Evolutionary conservation across 2,329 filamentous ascomycete species (phyloP).

Genomic region (Ascochyta koolunga): DNA sequence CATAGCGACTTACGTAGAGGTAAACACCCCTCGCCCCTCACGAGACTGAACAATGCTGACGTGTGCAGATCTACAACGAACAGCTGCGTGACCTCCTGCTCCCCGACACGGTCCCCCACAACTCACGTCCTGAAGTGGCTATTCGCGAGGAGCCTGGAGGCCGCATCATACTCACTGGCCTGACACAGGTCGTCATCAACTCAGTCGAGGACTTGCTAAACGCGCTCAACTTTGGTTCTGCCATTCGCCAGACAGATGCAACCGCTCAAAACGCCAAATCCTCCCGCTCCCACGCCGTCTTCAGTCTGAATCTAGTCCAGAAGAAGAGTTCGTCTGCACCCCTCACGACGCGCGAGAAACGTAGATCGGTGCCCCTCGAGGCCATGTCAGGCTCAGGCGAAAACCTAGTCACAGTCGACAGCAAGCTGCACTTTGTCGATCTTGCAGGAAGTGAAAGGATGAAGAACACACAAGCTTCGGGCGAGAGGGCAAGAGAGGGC

Average conservation of each 20-base stretch:
- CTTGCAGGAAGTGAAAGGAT: constrained; percentile 93
- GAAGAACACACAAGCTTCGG: constrained; percentile 96
- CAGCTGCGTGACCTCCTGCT: constrained; percentile 88
- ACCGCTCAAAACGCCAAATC: constrained; percentile 98
- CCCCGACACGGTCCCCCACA: constrained; percentile 70
- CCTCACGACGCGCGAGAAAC: constrained; percentile 73
- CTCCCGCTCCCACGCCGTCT: constrained; percentile 95
- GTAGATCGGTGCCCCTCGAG: constrained; percentile 85
- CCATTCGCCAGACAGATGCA: constrained; percentile 93
- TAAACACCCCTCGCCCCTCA: constrained; percentile 33
- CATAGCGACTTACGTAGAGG: constrained; percentile 87
- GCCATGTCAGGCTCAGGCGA: constrained; percentile 67
- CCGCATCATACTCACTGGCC: constrained; percentile 89
- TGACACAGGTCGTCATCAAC: constrained; percentile 86
- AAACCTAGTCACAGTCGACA: constrained; percentile 83
- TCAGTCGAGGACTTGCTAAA: constrained; percentile 89
- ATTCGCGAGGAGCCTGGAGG: constrained; percentile 95
- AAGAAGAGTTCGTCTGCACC: constrained; percentile 66
- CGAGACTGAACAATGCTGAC: constrained; percentile 18
- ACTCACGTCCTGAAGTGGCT: constrained; percentile 79
- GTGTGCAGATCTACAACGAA: constrained; percentile 88
- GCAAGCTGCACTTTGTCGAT: constrained; percentile 98
- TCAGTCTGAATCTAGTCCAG: constrained; percentile 91
- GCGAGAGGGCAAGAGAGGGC: constrained; percentile 91
- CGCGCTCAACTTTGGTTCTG: constrained; percentile 88